phyloP scores from a whole-genome alignment of 352 stramenopile species.

The Thalassiosira oceanica region DNA sequence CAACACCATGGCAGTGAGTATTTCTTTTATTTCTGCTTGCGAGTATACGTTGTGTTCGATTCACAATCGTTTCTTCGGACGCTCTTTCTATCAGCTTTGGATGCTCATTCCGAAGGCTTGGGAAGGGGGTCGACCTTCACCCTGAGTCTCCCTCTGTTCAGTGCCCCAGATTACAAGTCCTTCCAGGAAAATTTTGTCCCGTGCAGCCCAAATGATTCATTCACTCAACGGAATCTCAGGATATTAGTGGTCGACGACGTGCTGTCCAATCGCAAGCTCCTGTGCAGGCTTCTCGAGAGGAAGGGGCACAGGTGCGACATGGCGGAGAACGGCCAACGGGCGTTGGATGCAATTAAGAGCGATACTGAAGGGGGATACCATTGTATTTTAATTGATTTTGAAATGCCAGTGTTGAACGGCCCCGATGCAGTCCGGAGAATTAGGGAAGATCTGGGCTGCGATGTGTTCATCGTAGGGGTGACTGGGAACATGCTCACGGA shows the following conservation, averaged over 20 bases:
- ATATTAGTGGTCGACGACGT: conserved; percentile 68
- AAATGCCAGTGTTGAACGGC: conserved; percentile 72
- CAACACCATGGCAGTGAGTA: conserved; percentile 49
- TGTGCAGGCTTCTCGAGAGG: conserved; percentile 46
- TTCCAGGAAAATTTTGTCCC: neutral
- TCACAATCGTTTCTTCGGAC: too few relatives aligned
- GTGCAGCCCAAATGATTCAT: neutral
- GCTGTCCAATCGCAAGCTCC: conserved; percentile 58
- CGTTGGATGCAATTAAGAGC: conserved; percentile 9
- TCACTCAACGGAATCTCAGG: conserved; percentile 4
- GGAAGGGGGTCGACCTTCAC: conserved; percentile 53
- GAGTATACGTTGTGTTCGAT: too few relatives aligned
- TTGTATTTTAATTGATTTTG: conserved; percentile 57
- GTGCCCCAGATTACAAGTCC: conserved; percentile 1
- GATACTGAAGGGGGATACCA: conserved; percentile 32
- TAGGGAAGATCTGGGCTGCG: conserved; percentile 46
- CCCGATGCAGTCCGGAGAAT: conserved; percentile 43
- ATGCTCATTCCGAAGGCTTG: conserved; percentile 45
- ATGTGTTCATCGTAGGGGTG: conserved; percentile 58
- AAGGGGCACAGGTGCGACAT: conserved; percentile 39
- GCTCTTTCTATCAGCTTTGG: too few relatives aligned
- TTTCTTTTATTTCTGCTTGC: too few relatives aligned
- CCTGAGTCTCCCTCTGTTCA: conserved; percentile 50
- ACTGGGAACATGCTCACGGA: conserved; percentile 65
- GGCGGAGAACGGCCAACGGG: conserved; percentile 39